These are phyloP conservation scores for Nannochloropsis gaditana DNA, from an alignment of 108 stramenopile genomes.

Conservation along the genomic window DNA sequence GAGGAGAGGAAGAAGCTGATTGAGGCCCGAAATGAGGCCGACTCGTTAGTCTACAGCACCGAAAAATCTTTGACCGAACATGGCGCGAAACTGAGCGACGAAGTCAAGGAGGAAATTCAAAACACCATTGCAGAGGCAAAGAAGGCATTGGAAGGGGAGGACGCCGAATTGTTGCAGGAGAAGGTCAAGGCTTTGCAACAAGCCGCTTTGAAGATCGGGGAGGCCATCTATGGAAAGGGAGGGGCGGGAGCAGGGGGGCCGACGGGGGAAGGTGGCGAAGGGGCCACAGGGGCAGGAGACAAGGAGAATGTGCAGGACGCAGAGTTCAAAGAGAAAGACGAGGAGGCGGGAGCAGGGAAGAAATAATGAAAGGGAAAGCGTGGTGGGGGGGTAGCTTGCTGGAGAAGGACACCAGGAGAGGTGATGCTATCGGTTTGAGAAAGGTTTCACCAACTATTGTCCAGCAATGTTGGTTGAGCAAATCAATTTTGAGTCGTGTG, in stretches of 20 bases:
- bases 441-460: background rate
- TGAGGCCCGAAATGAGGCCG: slow-evolving; percentile 94
- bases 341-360: slow-evolving; percentile 59
- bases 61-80: slow-evolving; percentile 61
- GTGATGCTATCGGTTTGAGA: background rate
- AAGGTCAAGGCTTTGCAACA: slow-evolving; percentile 84
- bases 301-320: slow-evolving; percentile 87
- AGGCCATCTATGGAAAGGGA: slow-evolving; percentile 86
- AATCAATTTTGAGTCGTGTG: slow-evolving; percentile 20
- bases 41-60: slow-evolving; percentile 76
- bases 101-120: slow-evolving; percentile 83
- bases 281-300: slow-evolving; percentile 59
- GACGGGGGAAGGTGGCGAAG: slow-evolving; percentile 45
- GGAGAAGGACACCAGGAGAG: background rate
- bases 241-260: slow-evolving; percentile 52
- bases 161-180: slow-evolving; percentile 77
- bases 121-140: slow-evolving; percentile 61
- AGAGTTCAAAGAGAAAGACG: slow-evolving; percentile 82
- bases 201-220: slow-evolving; percentile 95
- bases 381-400: background rate
- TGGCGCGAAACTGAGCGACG: slow-evolving; percentile 82
- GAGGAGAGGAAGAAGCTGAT: slow-evolving; percentile 78
- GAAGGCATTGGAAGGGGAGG: slow-evolving; percentile 65
- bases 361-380: slow-evolving; percentile 20
- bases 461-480: slow-evolving; percentile 1